Evolutionary conservation across 345 rosid species (phyloP).

Genomic region (Syzygium aromaticum): DNA sequence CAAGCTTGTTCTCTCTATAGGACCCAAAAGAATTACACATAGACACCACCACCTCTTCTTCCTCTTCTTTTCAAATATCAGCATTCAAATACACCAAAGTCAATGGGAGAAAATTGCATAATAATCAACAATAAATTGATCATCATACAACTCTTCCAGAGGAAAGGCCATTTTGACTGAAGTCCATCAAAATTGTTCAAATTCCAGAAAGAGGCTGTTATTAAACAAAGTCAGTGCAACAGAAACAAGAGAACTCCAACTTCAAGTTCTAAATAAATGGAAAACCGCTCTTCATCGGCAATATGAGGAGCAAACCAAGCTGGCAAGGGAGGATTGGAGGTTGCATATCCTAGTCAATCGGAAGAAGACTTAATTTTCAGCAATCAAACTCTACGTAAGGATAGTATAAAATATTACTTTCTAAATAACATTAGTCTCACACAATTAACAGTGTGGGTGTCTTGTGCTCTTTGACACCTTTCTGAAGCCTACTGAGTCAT

Average conservation of each 20-base stretch:
- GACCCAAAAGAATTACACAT: not conserved
- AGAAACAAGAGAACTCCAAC: not conserved
- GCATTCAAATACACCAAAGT: not conserved
- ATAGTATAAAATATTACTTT: not conserved
- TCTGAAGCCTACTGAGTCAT: not conserved
- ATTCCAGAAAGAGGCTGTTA: not conserved
- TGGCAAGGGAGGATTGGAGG: not conserved
- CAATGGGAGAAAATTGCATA: not conserved
- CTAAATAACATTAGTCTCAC: not conserved
- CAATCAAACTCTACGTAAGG: not conserved
- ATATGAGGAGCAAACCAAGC: not conserved
- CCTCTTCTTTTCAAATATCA: not conserved
- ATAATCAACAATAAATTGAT: not conserved
- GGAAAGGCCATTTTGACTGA: not conserved
- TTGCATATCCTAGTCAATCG: not conserved
- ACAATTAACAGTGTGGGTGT: not conserved
- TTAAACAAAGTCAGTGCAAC: not conserved
- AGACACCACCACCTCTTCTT: not conserved
- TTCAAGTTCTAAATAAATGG: not conserved
- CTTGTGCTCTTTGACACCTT: not conserved
- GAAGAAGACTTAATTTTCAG: not conserved
- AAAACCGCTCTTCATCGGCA: not conserved
- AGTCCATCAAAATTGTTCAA: not conserved
- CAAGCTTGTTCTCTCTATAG: not conserved
- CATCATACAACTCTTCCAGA: not conserved